A percentile compares a stretch with the other conserved stretches of the same genome.
These are phyloP conservation scores for Termitomyces sp. DNA, from an alignment of 768 basidiomycete genomes.

Conservation along the genomic window DNA sequence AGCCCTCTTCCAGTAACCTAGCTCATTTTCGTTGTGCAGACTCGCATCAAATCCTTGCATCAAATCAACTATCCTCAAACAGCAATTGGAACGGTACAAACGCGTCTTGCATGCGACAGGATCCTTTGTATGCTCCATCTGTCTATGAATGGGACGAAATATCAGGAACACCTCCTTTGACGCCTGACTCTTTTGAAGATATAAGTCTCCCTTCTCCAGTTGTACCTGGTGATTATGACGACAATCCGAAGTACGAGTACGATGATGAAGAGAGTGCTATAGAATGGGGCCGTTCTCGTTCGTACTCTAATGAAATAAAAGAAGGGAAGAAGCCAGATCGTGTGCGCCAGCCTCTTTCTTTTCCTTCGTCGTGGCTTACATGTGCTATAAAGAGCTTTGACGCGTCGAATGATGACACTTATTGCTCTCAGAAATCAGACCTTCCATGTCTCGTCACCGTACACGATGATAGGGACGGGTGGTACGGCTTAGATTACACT, in stretches of 20 bases:
- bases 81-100: not conserved
- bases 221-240: constrained; percentile 3
- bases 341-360: constrained; percentile 16
- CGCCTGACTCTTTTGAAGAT: constrained; percentile 18
- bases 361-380: constrained; percentile 4
- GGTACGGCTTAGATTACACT: constrained; percentile 39
- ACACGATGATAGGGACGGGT: constrained; percentile 25
- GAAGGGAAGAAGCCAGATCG: constrained; percentile 33
- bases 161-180: constrained; percentile 20
- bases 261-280: constrained; percentile 11
- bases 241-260: constrained; percentile 9
- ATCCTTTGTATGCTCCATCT: constrained; percentile 1
- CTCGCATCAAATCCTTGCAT: constrained; percentile 3
- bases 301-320: constrained; percentile 25
- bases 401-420: constrained; percentile 10
- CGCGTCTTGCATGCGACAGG: not conserved
- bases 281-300: constrained; percentile 10
- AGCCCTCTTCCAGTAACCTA: constrained; percentile 16
- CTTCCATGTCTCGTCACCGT: not conserved
- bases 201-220: constrained; percentile 9
- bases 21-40: constrained; percentile 13
- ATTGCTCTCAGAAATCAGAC: not conserved
- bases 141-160: constrained; percentile 4
- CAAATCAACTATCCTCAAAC: not conserved
- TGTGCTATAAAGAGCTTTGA: constrained; percentile 6